Evolutionary conservation across 768 basidiomycete genomes (phyloP).

Genomic region (Tylopilus sp.): DNA sequence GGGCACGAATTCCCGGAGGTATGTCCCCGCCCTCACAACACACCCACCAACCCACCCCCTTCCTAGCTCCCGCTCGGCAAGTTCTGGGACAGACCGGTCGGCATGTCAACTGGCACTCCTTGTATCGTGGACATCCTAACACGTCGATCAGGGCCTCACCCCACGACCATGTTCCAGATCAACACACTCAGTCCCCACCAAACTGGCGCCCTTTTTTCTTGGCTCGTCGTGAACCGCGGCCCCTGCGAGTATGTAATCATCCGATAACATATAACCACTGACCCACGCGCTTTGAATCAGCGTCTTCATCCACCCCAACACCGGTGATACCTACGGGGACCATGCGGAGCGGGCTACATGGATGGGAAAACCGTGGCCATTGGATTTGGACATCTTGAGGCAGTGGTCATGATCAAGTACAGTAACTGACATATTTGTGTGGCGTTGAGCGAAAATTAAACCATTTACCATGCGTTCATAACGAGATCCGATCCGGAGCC

Average conservation of each 20-base stretch:
- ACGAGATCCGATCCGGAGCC: slow-evolving; percentile 10
- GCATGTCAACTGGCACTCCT: slow-evolving; percentile 32
- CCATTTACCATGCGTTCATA: neutral
- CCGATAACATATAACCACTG: neutral
- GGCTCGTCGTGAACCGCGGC: slow-evolving; percentile 64
- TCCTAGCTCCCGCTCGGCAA: slow-evolving; percentile 55
- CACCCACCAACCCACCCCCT: neutral
- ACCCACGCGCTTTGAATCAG: slow-evolving; percentile 31
- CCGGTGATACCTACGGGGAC: slow-evolving; percentile 50
- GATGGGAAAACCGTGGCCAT: slow-evolving; percentile 63
- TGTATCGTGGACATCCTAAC: neutral
- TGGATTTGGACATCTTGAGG: slow-evolving; percentile 38
- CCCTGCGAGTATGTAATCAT: slow-evolving; percentile 62
- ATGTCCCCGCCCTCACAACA: neutral
- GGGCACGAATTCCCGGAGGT: slow-evolving; percentile 70
- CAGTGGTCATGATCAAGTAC: neutral
- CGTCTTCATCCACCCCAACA: slow-evolving; percentile 71
- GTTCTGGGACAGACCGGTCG: slow-evolving; percentile 61
- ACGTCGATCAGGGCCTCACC: slow-evolving; percentile 51
- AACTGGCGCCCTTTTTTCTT: slow-evolving; percentile 66
- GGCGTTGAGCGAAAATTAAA: too few relatives aligned
- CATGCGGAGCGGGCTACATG: slow-evolving; percentile 63
- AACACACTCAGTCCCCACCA: slow-evolving; percentile 65
- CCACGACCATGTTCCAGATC: slow-evolving; percentile 70
- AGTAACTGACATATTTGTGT: too few relatives aligned